Conservation (phyloP, 306 rosid species). For the Cotoneaster glaucophyllus region DNA sequence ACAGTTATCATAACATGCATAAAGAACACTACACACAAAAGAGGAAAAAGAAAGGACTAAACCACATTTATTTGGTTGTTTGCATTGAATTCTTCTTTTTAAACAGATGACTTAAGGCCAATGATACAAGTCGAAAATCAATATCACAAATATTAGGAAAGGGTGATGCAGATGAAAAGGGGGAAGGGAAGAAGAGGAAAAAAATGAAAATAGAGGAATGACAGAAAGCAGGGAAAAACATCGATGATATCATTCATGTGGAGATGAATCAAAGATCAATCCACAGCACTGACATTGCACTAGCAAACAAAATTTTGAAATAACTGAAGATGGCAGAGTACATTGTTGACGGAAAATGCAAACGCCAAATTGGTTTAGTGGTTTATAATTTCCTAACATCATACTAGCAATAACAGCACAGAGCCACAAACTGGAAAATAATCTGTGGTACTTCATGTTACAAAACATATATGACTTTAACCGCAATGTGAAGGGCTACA, state of each 20-base stretch:
- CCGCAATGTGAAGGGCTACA: background rate
- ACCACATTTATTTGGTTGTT: no score
- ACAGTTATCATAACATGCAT: no score
- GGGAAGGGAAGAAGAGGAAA: background rate
- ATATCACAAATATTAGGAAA: conserved; percentile 12
- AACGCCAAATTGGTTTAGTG: background rate
- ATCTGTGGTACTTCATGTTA: background rate
- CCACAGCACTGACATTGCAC: background rate
- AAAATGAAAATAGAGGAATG: background rate
- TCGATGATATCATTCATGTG: background rate
- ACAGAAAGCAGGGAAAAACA: background rate
- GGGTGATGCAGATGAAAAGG: background rate
- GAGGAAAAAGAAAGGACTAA: no score
- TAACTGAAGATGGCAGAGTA: background rate
- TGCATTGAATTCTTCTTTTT: no score
- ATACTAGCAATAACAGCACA: background rate
- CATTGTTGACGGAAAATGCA: background rate
- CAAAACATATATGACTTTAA: background rate
- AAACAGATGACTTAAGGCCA: no score
- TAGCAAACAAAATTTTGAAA: background rate
- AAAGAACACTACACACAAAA: no score
- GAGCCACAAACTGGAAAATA: background rate
- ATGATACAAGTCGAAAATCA: no score
- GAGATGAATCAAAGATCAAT: background rate
- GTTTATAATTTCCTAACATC: background rate